phyloP scores from a whole-genome alignment of 306 rosid genomes.

The Senna tora region DNA sequence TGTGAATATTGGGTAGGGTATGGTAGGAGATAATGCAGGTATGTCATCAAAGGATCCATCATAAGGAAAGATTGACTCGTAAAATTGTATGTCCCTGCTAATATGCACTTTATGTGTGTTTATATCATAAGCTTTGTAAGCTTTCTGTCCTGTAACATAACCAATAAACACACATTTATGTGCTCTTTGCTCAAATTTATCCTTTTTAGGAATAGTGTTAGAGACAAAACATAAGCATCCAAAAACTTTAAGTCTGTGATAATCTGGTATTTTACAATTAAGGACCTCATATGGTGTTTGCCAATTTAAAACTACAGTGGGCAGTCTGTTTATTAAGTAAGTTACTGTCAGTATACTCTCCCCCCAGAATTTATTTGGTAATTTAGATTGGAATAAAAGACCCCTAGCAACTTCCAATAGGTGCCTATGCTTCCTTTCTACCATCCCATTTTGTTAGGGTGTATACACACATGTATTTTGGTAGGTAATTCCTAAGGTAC shows the following conservation, averaged over 20 bases:
- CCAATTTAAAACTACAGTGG: background rate
- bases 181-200: background rate
- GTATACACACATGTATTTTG: background rate
- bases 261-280: background rate
- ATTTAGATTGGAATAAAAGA: background rate
- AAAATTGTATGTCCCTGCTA: no score
- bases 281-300: background rate
- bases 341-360: background rate
- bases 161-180: background rate
- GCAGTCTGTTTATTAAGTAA: background rate
- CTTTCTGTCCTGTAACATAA: background rate
- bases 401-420: background rate
- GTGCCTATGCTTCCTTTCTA: background rate
- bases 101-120: no score
- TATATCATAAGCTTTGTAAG: background rate
- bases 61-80: no score
- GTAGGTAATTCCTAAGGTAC: background rate
- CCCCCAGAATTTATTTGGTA: background rate
- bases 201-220: background rate
- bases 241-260: background rate
- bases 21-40: no score
- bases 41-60: no score
- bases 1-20: no score
- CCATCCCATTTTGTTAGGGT: background rate
- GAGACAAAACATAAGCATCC: background rate